phyloP scores from a whole-genome alignment of 2,329 filamentous ascomycete genomes.

The Macrophomina tecta region DNA sequence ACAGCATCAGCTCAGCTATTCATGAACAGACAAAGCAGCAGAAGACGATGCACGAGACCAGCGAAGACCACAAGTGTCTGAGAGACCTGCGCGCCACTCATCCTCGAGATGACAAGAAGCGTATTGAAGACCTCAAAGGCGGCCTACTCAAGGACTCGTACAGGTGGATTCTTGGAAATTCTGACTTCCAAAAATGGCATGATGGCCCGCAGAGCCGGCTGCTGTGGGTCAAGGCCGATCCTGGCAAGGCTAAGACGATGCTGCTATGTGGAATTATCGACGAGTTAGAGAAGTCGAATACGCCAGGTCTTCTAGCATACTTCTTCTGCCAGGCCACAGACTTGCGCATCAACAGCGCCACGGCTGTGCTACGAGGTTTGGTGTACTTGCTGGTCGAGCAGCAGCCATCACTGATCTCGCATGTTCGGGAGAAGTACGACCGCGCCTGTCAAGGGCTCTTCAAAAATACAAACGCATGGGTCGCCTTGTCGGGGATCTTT shows the following conservation, averaged over 20 bases:
- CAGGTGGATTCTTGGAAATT: conserved; percentile 44
- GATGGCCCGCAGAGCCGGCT: conserved; percentile 33
- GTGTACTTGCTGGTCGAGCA: conserved; percentile 49
- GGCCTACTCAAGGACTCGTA: too few species aligned
- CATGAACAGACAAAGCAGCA: too few species aligned
- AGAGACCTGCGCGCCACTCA: too few species aligned
- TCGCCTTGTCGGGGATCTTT: too few species aligned
- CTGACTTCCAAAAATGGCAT: conserved; percentile 38
- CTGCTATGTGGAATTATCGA: conserved; percentile 43
- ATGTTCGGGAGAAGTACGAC: conserved; percentile 43
- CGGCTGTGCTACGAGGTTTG: conserved; percentile 51
- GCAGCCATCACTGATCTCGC: conserved; percentile 40
- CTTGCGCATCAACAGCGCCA: conserved; percentile 45
- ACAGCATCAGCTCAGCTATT: too few species aligned
- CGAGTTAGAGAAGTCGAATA: conserved; percentile 35
- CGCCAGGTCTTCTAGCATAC: conserved; percentile 33
- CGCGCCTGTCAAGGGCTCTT: too few species aligned
- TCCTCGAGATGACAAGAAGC: too few species aligned
- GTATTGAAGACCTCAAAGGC: too few species aligned
- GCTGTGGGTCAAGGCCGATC: conserved; percentile 45
- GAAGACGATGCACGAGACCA: too few species aligned
- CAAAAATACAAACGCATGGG: too few species aligned
- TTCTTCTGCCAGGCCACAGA: conserved; percentile 56
- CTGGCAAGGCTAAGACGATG: conserved; percentile 52
- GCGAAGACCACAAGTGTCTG: too few species aligned